These are phyloP conservation scores for Stenocarpella maydis DNA, from an alignment of 2,329 filamentous ascomycete species.

Conservation along the genomic window DNA sequence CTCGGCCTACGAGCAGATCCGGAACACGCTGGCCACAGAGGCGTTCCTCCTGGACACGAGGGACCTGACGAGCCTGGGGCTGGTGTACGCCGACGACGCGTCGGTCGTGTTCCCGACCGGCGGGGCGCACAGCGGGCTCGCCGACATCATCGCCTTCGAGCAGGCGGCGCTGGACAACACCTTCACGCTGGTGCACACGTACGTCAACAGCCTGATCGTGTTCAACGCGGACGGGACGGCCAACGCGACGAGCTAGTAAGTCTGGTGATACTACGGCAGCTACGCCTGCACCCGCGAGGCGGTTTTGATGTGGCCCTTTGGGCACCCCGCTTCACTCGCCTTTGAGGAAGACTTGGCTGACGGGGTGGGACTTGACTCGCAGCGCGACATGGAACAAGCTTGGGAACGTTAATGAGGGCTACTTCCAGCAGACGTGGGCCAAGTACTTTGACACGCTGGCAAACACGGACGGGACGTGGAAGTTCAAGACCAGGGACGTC, in stretches of 20 bases:
- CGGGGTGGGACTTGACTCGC: too few relatives aligned
- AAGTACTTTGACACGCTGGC: slow-evolving; percentile 2
- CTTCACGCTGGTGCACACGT: slow-evolving; percentile 1
- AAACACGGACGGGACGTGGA: slow-evolving; percentile 8
- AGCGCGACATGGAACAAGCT: slow-evolving; percentile 25
- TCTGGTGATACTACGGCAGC: not conserved
- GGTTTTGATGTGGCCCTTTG: too few relatives aligned
- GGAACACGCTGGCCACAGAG: slow-evolving; percentile 7
- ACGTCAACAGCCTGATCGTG: slow-evolving; percentile 3
- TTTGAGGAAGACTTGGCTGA: not conserved
- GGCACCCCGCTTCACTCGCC: too few relatives aligned
- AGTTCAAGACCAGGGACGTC: not conserved
- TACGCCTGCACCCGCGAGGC: too few relatives aligned
- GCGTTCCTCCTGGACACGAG: slow-evolving; percentile 17
- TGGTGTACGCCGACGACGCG: not conserved
- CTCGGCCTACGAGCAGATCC: slow-evolving; percentile 24
- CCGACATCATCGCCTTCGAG: slow-evolving; percentile 1
- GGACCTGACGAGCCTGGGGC: slow-evolving; percentile 16
- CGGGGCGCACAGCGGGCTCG: not conserved
- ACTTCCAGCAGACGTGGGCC: slow-evolving; percentile 6
- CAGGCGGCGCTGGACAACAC: not conserved
- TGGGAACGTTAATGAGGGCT: not conserved
- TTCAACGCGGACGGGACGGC: slow-evolving; percentile 19
- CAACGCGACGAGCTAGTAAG: slow-evolving; percentile 18
- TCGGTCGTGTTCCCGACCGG: not conserved